Percentiles rank a stretch among this genome's conserved stretches.
phyloP scores from a whole-genome alignment of 352 stramenopile species.

The Pythium folliculosum region DNA sequence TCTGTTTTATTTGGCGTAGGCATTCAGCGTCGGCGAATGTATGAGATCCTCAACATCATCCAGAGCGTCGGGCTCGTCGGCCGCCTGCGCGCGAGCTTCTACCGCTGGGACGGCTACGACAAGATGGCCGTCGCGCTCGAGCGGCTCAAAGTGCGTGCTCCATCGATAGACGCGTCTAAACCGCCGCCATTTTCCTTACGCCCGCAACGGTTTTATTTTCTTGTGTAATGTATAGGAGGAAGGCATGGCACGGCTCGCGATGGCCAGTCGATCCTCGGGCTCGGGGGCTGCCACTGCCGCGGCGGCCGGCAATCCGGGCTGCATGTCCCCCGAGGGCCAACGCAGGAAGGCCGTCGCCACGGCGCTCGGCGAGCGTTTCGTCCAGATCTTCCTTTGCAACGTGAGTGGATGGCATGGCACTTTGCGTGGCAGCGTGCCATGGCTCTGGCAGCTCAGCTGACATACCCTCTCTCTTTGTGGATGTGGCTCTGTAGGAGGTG shows the following conservation, averaged over 20 bases:
- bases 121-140: conserved; percentile 34
- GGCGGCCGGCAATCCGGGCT: not conserved
- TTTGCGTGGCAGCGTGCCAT: not conserved
- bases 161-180: not conserved
- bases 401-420: conserved; percentile 17
- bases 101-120: conserved; percentile 37
- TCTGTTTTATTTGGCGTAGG: conserved; percentile 10
- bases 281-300: not conserved
- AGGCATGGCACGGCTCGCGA: conserved; percentile 24
- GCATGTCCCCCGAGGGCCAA: conserved; percentile 25
- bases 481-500: conserved; percentile 21
- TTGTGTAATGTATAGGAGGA: conserved; percentile 25
- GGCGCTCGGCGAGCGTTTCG: conserved; percentile 37
- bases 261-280: conserved; percentile 2
- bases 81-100: conserved; percentile 35
- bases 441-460: not conserved
- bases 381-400: conserved; percentile 44
- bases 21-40: conserved; percentile 39
- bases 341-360: conserved; percentile 39
- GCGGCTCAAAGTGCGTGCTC: conserved; percentile 30
- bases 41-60: conserved; percentile 50
- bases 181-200: not conserved
- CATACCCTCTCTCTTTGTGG: no score
- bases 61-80: conserved; percentile 40
- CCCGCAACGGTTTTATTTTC: not conserved